Base-by-base conservation (phyloP, 2,329 filamentous ascomycete species). In the Talaromyces funiculosus region DNA sequence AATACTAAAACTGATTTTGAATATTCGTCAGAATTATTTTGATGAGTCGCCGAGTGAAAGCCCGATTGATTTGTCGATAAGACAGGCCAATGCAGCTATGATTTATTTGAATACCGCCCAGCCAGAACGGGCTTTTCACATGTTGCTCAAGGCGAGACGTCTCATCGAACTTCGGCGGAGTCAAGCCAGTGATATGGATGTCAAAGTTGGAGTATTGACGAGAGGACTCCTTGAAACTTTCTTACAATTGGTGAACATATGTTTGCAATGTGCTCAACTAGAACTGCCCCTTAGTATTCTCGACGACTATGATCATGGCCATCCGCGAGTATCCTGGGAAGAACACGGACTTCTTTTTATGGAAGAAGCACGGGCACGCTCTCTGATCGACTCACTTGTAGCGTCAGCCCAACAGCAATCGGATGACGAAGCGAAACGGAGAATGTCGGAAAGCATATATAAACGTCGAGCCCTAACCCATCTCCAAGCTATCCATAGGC, bases 301-400 rank as follows among this genome's bases (percentile, higher is more conserved):
- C 8, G 29, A 60, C 20, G 10, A 18, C 3, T 63, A 63, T 38
- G 61, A 67, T 1, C 65, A 67, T 47, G 65, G 63, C 0, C 64
- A 68, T 51, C 62, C 62, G 12, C 62, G 56, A 1, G 57, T 53
- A 3, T 57, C 65, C 0, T 68, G 67, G 67, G 56, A 16, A 26
- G 67, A 68, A 16, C 67, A 68, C 62, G 66, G 66, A 8, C 55
- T 68, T 10, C 55, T 68, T 7, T 68, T 68, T 47, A 38, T 67
- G 10, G 67, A 68, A 47, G 64, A 65, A 57, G 63, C 58, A 20
- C 59, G 67, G 47, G 67, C 67, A 18, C 61, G 65, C 12, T 60
- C 64, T 12, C 63, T 68, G 2, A 64, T 68, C 9, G 67, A 67
- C 8, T 64, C 66, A 14, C 57, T 68, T 29, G 56, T 64, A 26